Evolutionary conservation across 345 rosid genomes (phyloP).

Genomic region (Citrus hindsii): DNA sequence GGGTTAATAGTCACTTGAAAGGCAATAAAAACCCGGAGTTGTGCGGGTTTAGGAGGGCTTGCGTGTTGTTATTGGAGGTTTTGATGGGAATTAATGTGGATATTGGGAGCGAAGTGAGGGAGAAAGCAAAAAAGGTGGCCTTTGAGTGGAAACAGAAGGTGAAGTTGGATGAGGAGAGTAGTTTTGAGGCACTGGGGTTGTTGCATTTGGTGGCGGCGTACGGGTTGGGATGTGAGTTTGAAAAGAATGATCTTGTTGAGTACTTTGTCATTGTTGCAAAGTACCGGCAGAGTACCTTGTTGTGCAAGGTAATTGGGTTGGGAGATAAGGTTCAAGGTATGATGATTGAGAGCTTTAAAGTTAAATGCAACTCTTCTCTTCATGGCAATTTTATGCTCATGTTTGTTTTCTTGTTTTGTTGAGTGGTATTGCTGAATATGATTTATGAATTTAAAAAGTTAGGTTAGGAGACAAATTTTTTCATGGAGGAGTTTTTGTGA

Average conservation of each 20-base stretch:
- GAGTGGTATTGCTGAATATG: not conserved
- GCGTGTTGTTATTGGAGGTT: slow-evolving; percentile 52
- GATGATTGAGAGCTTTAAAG: slow-evolving; percentile 1
- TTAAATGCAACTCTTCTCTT: not conserved
- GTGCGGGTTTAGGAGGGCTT: slow-evolving; percentile 34
- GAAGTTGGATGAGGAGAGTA: slow-evolving; percentile 19
- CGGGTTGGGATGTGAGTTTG: slow-evolving; percentile 40
- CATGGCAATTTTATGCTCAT: not conserved
- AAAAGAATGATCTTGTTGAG: slow-evolving; percentile 39
- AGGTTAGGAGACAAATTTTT: not conserved
- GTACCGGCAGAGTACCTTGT: slow-evolving; percentile 33
- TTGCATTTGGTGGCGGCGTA: slow-evolving; percentile 55
- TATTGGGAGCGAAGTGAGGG: slow-evolving; percentile 32
- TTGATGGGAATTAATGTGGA: slow-evolving; percentile 32
- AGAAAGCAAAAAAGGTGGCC: slow-evolving; percentile 59
- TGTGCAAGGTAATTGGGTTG: slow-evolving; percentile 53
- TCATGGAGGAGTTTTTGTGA: not conserved
- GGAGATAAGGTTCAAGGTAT: slow-evolving; percentile 45
- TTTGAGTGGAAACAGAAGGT: slow-evolving; percentile 52
- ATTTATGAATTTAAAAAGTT: not conserved
- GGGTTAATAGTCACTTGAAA: not conserved
- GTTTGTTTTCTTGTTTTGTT: not conserved
- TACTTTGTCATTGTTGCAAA: slow-evolving; percentile 34
- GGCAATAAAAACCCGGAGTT: slow-evolving; percentile 22
- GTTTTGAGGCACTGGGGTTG: slow-evolving; percentile 40